Evolutionary conservation across 2,329 filamentous ascomycete species (phyloP).

Genomic region (Tolypocladium tropicale): DNA sequence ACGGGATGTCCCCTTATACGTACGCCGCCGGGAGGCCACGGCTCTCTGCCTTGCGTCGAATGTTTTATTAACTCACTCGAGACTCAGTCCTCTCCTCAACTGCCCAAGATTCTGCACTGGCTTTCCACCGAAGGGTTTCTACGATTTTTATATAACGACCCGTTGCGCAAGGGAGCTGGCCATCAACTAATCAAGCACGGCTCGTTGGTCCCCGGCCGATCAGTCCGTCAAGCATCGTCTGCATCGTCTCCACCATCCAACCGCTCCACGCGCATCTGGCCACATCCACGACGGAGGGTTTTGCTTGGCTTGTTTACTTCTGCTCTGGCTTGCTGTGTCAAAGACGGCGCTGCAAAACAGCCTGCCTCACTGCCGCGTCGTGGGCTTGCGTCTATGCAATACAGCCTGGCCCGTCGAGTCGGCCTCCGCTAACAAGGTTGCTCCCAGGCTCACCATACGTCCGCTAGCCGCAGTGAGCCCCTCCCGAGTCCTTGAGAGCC

Average conservation of each 20-base stretch:
- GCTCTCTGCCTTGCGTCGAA: too few relatives aligned
- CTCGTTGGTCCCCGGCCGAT: neutral
- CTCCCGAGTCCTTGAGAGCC: too few relatives aligned
- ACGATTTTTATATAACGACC: too few relatives aligned
- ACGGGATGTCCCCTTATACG: neutral
- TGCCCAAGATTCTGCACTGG: too few relatives aligned
- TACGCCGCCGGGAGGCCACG: too few relatives aligned
- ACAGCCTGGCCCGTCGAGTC: neutral
- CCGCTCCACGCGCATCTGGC: neutral
- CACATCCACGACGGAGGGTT: neutral
- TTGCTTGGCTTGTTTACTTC: neutral
- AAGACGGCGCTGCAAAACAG: constrained; percentile 2
- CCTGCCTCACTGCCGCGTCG: constrained; percentile 3
- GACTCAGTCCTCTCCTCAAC: too few relatives aligned
- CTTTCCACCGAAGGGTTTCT: too few relatives aligned
- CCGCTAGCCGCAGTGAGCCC: too few relatives aligned
- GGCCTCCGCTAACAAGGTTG: neutral
- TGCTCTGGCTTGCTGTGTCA: neutral
- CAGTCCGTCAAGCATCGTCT: neutral
- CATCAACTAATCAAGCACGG: neutral
- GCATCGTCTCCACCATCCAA: neutral
- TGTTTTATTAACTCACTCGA: too few relatives aligned
- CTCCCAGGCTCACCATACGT: neutral
- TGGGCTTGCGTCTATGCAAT: constrained; percentile 4
- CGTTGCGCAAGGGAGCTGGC: neutral